phyloP scores from a whole-genome alignment of 2,329 filamentous ascomycete genomes.

The Pestalotiopsis sp. region DNA sequence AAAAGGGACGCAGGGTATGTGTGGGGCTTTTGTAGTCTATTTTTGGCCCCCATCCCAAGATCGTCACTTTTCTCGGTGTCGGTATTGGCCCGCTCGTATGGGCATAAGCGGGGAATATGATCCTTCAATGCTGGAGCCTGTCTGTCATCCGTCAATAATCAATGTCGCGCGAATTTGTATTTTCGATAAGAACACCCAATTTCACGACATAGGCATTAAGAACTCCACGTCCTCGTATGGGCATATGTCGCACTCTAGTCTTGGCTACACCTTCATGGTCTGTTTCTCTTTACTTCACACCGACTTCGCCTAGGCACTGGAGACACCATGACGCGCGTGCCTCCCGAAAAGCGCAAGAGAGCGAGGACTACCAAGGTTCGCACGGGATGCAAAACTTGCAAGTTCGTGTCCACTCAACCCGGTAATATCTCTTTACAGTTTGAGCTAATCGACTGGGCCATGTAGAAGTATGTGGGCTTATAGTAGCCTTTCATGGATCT shows the following conservation, averaged over 20 bases:
- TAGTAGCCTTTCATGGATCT: not conserved
- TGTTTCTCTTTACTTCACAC: not conserved
- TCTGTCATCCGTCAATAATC: not conserved
- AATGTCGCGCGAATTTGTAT: not conserved
- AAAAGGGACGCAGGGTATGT: too few relatives aligned
- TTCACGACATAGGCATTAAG: not conserved
- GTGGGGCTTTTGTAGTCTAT: too few relatives aligned
- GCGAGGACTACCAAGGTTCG: not conserved
- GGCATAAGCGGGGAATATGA: not conserved
- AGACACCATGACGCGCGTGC: not conserved
- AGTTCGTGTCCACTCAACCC: not conserved
- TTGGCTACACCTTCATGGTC: not conserved
- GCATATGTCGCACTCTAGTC: not conserved
- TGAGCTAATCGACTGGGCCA: too few relatives aligned
- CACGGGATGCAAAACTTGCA: not conserved
- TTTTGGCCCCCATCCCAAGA: not conserved
- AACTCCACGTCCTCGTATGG: not conserved
- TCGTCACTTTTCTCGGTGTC: not conserved
- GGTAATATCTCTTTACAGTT: too few relatives aligned
- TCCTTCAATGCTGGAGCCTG: not conserved
- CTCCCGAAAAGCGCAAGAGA: not conserved
- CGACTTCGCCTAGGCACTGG: not conserved
- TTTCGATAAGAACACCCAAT: not conserved
- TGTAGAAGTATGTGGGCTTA: not conserved
- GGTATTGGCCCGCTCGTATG: not conserved